Evolutionary conservation across 2,329 filamentous ascomycete species (phyloP), one percentile per base, ranked within the genome.

Genomic region (Aspergillus brunneoviolaceus): DNA sequence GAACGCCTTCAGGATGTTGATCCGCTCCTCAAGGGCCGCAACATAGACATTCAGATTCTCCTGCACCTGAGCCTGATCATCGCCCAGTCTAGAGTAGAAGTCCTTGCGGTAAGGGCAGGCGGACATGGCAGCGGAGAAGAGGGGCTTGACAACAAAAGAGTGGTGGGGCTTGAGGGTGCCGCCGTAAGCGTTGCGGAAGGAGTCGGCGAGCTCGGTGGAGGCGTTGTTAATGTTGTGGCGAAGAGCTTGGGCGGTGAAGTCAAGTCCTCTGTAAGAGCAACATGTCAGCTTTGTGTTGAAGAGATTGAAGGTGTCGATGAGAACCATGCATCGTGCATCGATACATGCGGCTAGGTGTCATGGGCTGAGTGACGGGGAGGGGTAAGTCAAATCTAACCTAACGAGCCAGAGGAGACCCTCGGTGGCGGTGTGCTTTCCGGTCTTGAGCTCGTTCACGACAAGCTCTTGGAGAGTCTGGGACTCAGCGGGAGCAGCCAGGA

Each of bases 71-170:
- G 71, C 72, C 33, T 68, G 62, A 60, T 77, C 71, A 9, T 70
- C 62, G 31, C 65, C 92, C 49, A 99, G 83, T 85, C 97, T 96
- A 66, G 79, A 79, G 76, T 97, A 98, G 75, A 99, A 98, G 78
- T 94, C 91, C 76, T 91, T 91, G 68, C 94, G 87, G 84, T 97
- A 96, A 1, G 95, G 95, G 67, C 90, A 94, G 19, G 92, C 93
- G 69, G 86, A 86, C 92, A 99, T 96, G 75, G 94, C 94, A 63
- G 92, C 89, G 69, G 85, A 90, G 85, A 98, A 98, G 74, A 97
- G 84, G 62, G 92, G 92, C 84, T 96, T 96, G 70, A 97, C 81
- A 64, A 97, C 70, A 78, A 96, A 92, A 73, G 84, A 87, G 83
- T 99, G 95, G 82, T 96, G 88, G 27, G 90, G 90, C 82, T 96